Percentiles rank a stretch among this genome's conserved stretches.
phyloP scores from a whole-genome alignment of 2,329 filamentous ascomycete species.

The Leptodontidium sp. region DNA sequence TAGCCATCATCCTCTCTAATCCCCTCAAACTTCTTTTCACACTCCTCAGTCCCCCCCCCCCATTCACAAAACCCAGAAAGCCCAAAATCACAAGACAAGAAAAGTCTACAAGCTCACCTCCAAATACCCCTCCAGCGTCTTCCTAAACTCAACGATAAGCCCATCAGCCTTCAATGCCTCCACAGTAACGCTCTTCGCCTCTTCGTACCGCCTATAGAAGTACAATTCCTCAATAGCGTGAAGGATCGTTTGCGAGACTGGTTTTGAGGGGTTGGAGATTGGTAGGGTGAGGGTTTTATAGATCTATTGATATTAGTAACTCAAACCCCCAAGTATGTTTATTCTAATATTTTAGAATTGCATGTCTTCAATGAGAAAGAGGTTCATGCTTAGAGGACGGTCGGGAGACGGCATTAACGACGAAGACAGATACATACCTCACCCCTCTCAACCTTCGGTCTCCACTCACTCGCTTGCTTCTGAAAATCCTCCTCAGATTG shows the following conservation, averaged over 20 bases:
- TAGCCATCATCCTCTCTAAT: neutral
- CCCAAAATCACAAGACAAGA: neutral
- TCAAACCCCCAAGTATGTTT: neutral
- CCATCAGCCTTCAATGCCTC: slow-evolving; percentile 36
- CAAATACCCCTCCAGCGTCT: slow-evolving; percentile 38
- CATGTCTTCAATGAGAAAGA: no score
- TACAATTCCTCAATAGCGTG: slow-evolving; percentile 48
- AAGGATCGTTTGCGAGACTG: slow-evolving; percentile 42
- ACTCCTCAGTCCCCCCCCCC: no score
- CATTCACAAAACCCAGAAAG: neutral
- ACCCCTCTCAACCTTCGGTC: slow-evolving; percentile 43
- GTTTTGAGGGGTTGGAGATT: slow-evolving; percentile 42
- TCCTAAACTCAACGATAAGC: slow-evolving; percentile 39
- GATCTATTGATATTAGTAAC: slow-evolving; percentile 33
- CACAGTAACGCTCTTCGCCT: slow-evolving; percentile 36
- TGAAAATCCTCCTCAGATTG: slow-evolving; percentile 46
- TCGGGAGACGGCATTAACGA: neutral
- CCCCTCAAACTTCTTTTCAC: neutral
- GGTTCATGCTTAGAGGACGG: no score
- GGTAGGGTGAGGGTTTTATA: slow-evolving; percentile 41
- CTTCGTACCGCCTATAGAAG: slow-evolving; percentile 43
- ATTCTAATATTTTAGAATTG: neutral
- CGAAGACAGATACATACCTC: slow-evolving; percentile 35
- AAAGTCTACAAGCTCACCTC: neutral
- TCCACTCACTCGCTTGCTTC: slow-evolving; percentile 37